Percentiles rank a stretch among this genome's conserved stretches.
These are phyloP conservation scores for Aspergillus conjunctus DNA, from an alignment of 495 filamentous ascomycete genomes.

Conservation along the genomic window DNA sequence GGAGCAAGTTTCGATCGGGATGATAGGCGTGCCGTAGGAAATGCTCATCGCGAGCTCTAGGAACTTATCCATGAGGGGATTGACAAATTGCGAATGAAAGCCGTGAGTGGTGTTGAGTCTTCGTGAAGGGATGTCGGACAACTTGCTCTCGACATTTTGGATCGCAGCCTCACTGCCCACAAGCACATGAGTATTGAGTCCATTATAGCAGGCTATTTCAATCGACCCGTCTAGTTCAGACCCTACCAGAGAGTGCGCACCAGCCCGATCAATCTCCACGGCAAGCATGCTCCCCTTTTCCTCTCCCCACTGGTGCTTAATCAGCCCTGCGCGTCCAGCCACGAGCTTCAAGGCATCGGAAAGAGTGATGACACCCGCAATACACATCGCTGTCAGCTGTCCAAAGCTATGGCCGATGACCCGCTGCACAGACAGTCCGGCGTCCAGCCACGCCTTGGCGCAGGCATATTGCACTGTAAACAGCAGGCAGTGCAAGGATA, in stretches of 20 bases:
- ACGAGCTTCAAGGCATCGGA: conserved; percentile 6
- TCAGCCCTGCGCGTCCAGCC: conserved; percentile 1
- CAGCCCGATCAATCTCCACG: not conserved
- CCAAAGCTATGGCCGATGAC: conserved; percentile 14
- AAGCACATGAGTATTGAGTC: conserved; percentile 3
- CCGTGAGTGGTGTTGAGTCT: conserved; percentile 2
- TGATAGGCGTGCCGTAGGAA: not conserved
- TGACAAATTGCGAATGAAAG: not conserved
- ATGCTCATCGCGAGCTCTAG: not conserved
- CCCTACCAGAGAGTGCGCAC: not conserved
- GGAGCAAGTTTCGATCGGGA: not conserved
- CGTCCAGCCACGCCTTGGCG: conserved; percentile 10
- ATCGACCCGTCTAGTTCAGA: not conserved
- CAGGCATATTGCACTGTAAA: conserved; percentile 18
- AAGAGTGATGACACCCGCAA: conserved; percentile 3
- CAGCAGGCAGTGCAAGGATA: conserved; percentile 37
- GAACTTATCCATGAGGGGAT: not conserved
- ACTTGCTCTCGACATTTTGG: not conserved
- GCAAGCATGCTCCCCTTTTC: conserved; percentile 12
- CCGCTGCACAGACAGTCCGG: not conserved
- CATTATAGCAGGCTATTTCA: conserved; percentile 16
- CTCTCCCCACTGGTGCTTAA: conserved; percentile 3
- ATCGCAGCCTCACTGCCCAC: not conserved
- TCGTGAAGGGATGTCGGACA: not conserved
- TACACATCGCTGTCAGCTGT: conserved; percentile 13